Percentiles rank a stretch among this genome's conserved stretches.
Evolutionary conservation across 306 rosid species (phyloP).

Genomic region (Ammopiptanthus mongolicus): DNA sequence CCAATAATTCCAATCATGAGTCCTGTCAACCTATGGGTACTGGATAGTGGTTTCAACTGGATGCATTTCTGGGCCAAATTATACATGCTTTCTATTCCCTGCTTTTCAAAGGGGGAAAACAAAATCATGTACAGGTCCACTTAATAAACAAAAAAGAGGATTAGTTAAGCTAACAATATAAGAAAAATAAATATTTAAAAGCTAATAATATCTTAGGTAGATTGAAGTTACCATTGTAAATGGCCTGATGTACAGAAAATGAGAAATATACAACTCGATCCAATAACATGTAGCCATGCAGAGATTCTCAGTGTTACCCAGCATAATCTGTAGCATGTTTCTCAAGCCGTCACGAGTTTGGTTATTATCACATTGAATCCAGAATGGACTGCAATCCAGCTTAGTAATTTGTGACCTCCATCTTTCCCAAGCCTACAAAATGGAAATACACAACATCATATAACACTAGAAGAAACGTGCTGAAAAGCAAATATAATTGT

Average conservation of each 20-base stretch:
- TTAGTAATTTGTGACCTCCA: slow-evolving; percentile 84
- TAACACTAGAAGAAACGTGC: background rate
- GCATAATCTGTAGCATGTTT: slow-evolving; percentile 78
- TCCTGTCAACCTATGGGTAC: slow-evolving; percentile 54
- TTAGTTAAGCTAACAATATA: background rate
- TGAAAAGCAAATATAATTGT: background rate
- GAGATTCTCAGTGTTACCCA: slow-evolving; percentile 69
- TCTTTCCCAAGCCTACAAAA: slow-evolving; percentile 85
- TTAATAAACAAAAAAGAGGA: background rate
- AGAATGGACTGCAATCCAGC: slow-evolving; percentile 73
- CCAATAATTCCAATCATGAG: slow-evolving; percentile 77
- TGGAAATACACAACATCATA: slow-evolving; percentile 16
- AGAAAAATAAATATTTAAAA: background rate
- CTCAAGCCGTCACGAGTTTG: slow-evolving; percentile 77
- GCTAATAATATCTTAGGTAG: slow-evolving; percentile 3
- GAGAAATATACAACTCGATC: slow-evolving; percentile 77
- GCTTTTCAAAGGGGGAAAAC: slow-evolving; percentile 9
- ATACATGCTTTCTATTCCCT: slow-evolving; percentile 93
- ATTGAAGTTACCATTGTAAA: slow-evolving; percentile 57
- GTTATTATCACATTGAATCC: slow-evolving; percentile 76
- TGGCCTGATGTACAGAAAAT: slow-evolving; percentile 78
- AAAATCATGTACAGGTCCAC: slow-evolving; percentile 21
- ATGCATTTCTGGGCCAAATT: slow-evolving; percentile 78
- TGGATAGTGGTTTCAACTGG: slow-evolving; percentile 55
- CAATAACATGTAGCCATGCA: slow-evolving; percentile 63